These are phyloP conservation scores for Mycena maculata DNA, from an alignment of 768 basidiomycete genomes.

Conservation along the genomic window DNA sequence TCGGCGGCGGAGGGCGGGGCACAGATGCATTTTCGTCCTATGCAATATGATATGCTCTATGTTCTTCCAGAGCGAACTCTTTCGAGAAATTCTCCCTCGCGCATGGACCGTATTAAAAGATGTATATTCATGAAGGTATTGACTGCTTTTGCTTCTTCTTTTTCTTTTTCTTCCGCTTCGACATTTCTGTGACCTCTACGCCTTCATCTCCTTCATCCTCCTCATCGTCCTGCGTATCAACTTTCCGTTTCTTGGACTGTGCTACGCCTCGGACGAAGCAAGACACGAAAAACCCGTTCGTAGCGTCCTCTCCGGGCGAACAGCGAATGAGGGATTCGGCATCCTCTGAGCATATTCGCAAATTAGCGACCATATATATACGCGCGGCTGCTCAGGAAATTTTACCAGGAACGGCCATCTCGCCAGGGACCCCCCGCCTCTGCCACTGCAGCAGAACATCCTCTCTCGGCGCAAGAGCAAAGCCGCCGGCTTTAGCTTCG, in stretches of 20 bases:
- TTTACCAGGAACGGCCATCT: slow-evolving; percentile 68
- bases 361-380: neutral
- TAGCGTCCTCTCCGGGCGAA: slow-evolving; percentile 83
- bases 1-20: slow-evolving; percentile 12
- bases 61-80: slow-evolving; percentile 1
- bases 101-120: neutral
- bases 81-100: neutral
- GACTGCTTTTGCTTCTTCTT: slow-evolving; percentile 33
- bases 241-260: slow-evolving; percentile 41
- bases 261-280: slow-evolving; percentile 70
- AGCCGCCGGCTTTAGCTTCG: slow-evolving; percentile 70
- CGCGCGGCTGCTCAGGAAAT: slow-evolving; percentile 7
- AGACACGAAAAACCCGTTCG: slow-evolving; percentile 98
- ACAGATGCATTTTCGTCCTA: slow-evolving; percentile 20
- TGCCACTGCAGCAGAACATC: slow-evolving; percentile 87
- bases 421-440: slow-evolving; percentile 78
- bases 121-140: slow-evolving; percentile 10
- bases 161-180: slow-evolving; percentile 39
- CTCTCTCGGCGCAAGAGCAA: slow-evolving; percentile 72
- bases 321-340: slow-evolving; percentile 78
- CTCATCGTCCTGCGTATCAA: slow-evolving; percentile 32
- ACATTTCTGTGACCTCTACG: slow-evolving; percentile 1
- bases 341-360: slow-evolving; percentile 51
- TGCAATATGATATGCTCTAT: slow-evolving; percentile 35
- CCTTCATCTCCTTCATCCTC: slow-evolving; percentile 22